Evolutionary conservation across 2,329 filamentous ascomycete species (phyloP), one percentile per base, ranked within the genome.

Genomic region (Pseudogymnoascus sp.): DNA sequence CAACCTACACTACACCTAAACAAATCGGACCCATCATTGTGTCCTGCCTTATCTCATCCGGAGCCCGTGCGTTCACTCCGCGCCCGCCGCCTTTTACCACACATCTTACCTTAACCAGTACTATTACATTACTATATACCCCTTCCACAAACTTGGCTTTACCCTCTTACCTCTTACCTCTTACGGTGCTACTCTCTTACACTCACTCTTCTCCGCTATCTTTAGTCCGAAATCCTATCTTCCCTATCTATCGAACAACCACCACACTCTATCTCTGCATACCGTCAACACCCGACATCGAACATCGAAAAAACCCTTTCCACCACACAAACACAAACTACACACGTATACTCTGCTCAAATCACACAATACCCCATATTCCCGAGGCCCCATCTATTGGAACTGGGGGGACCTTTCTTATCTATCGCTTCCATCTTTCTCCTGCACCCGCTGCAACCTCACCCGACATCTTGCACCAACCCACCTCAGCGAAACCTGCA

Each of bases 291-390:
- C 43, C 43, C 43, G 43, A 16, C 43, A 16, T 30, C 22, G 30
- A 50, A 50, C 30, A 2, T 32, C 9, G 9, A 32, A 32, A 32
- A 32, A 12, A 6, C 38, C 38, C 7, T 47, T 47, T 47, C 43
- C 43, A 50, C 43, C 43, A 50, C 43, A 50, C 43, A 50, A 50
- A 50, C 43, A 16, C 7, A 4, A 3, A 9, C 43, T n/a, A 25
- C 25, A 30, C 41, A 50, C 43, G 6, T 20, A 47, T 47, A 47
- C 41, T 47, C 28, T 25, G 8, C 41, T n/a, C 41, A 50, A 28
- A 50, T 50, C 43, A 50, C 43, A 50, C 43, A 50, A 30, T 50
- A 50, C 43, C 43, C 43, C 43, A 50, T 50, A 50, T 30, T 50
- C 43, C 39, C 41, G 6, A n/a, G 12, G 12, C 30, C 30, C 30